Conservation (phyloP, 2,329 filamentous ascomycete genomes). For the Cordyceps javanica region DNA sequence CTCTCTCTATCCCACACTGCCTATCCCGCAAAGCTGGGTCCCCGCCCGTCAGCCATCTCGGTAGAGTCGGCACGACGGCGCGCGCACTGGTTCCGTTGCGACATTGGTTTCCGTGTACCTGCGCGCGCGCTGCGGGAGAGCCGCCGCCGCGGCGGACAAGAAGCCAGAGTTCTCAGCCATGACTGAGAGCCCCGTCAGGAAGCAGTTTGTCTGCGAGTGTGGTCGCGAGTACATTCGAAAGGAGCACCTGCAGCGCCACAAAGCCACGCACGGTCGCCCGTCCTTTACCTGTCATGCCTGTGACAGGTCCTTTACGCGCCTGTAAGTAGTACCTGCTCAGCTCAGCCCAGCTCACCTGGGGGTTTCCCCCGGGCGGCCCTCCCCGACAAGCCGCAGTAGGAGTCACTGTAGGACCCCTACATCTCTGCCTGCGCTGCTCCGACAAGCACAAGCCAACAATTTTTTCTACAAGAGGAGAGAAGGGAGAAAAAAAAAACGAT, state of each 20-base stretch:
- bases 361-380: too few relatives aligned
- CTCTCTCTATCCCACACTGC: background rate
- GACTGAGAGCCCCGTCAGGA: slow-evolving; percentile 2
- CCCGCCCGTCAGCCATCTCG: background rate
- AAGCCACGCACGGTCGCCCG: slow-evolving; percentile 31
- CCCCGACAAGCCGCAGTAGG: too few relatives aligned
- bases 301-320: slow-evolving; percentile 32
- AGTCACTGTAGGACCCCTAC: too few relatives aligned
- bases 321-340: slow-evolving; percentile 21
- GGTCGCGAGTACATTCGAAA: slow-evolving; percentile 35
- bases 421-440: too few relatives aligned
- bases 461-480: too few relatives aligned
- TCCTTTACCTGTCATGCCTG: slow-evolving; percentile 31
- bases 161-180: background rate
- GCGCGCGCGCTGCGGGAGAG: background rate
- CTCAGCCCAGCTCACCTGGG: background rate
- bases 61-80: too few relatives aligned
- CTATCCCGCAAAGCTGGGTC: slow-evolving; percentile 6
- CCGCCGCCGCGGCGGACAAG: too few relatives aligned
- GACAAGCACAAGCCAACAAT: too few relatives aligned
- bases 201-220: slow-evolving; percentile 27
- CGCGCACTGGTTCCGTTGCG: too few relatives aligned
- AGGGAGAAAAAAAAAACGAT: background rate
- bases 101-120: too few relatives aligned
- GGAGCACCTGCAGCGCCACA: slow-evolving; percentile 33